Percentiles rank a stretch among this genome's conserved stretches.
Conservation (phyloP, 169 alveolate genomes). For the Prorocentrum cordatum region DNA sequence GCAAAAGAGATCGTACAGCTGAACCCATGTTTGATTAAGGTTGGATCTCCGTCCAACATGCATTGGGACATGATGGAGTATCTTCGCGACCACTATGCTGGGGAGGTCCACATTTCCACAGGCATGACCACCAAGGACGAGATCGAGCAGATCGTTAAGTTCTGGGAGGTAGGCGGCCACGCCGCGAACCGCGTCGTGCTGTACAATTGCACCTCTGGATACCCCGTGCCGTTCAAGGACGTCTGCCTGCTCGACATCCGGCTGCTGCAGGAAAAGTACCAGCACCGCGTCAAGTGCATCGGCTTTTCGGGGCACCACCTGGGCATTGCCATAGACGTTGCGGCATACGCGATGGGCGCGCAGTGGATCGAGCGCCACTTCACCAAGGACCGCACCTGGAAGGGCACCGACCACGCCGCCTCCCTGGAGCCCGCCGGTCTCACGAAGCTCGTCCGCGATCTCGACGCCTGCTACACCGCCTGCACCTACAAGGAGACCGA, state of each 20-base stretch:
- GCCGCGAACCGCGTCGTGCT: neutral
- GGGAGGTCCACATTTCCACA: neutral
- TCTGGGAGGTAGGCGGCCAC: conserved; percentile 2
- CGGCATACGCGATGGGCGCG: neutral
- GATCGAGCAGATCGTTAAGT: neutral
- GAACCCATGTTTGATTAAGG: neutral
- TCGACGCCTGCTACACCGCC: neutral
- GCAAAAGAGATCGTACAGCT: neutral
- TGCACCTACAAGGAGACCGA: neutral
- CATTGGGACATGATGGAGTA: neutral
- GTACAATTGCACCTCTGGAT: neutral
- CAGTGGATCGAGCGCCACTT: neutral
- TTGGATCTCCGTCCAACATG: neutral
- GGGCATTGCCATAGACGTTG: neutral
- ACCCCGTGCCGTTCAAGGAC: neutral
- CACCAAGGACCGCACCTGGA: conserved; percentile 14
- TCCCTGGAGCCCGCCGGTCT: neutral
- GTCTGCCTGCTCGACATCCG: neutral
- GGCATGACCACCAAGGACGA: neutral
- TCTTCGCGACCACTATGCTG: neutral
- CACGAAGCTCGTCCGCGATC: neutral
- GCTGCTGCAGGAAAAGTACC: neutral
- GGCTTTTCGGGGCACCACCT: neutral
- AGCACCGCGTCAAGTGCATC: neutral
- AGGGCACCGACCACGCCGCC: conserved; percentile 7